phyloP scores from a whole-genome alignment of 129 eudicot genomes.

The Arctium minus region DNA sequence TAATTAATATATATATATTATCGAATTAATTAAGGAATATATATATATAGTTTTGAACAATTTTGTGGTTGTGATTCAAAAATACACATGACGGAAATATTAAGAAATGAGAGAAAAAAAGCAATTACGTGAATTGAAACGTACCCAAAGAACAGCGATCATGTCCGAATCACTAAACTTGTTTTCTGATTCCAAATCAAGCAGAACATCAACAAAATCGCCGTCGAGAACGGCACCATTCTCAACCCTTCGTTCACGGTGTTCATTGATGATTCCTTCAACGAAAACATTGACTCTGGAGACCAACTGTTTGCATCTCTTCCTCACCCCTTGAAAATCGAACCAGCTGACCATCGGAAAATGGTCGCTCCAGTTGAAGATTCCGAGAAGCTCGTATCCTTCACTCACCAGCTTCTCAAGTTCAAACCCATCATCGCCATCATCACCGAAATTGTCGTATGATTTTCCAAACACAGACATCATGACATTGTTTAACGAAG shows the following conservation, averaged over 20 bases:
- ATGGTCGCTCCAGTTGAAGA: too few relatives aligned
- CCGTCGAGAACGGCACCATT: neutral
- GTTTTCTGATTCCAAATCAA: conserved; percentile 17
- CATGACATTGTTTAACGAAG: neutral
- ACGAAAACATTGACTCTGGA: neutral
- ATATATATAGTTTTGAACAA: too few relatives aligned
- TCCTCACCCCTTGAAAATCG: conserved; percentile 67
- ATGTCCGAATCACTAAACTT: neutral
- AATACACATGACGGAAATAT: neutral
- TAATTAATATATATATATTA: too few relatives aligned
- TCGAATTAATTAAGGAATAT: neutral
- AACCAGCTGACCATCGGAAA: conserved; percentile 16
- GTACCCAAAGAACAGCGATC: conserved; percentile 15
- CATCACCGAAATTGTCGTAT: neutral
- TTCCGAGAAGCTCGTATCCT: too few relatives aligned
- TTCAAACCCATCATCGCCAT: conserved; percentile 18
- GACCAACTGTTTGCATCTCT: conserved; percentile 43
- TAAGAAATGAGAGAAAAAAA: neutral
- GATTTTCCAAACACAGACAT: conserved; percentile 10
- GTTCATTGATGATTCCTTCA: neutral
- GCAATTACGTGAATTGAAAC: neutral
- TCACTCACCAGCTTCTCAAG: conserved; percentile 26
- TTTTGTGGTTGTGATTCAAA: too few relatives aligned
- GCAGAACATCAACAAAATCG: conserved; percentile 29
- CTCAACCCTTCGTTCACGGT: neutral